Evolutionary conservation across 2,329 filamentous ascomycete species (phyloP), one percentile per base, ranked within the genome.

Genomic region (Apiospora hydei): DNA sequence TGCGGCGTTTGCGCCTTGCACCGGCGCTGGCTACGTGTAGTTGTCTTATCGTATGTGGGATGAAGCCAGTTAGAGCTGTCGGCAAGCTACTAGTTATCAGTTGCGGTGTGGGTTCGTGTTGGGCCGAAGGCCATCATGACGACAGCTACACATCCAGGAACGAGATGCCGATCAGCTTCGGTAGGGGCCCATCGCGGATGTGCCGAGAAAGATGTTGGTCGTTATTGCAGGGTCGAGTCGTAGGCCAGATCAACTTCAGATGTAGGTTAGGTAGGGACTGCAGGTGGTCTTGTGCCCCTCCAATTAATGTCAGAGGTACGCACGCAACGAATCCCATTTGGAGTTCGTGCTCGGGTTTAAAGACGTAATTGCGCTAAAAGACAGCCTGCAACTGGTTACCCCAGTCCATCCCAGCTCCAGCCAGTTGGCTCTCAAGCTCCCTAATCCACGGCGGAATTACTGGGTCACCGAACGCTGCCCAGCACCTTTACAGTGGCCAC

Each of bases 31-130:
- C 46, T 44, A 24, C 47, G n/a, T 44, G 7, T 34, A 11, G 57
- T 41, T n/a, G 57, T 64, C 30, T n/a, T 64, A n/a, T 64, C 34
- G 57, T 41, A 16, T 64, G 21, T 64, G 57, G 34, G 4, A 64
- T 64, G 30, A 64, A 64, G 34, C 57, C 57, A 41, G 21, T 41
- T 1, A 21, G 57, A 64, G 57, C 53, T 38, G 16, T 69, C 44
- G 67, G 67, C 44, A 69, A 49, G 44, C 67, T 69, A 47, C 14
- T 34, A 26, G 67, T n/a, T 49, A 24, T 46, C 26, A 49, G 67
- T 69, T 69, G 67, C 67, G 67, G 30, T 69, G 67, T 69, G 47
- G 67, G 67, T 30, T 69, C 26, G 44, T 69, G 44, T 44, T 46
- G 44, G 44, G 26, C 26, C 44, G 44, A 46, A n/a, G 67, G 67